Evolutionary conservation across 2,329 filamentous ascomycete genomes (phyloP), one percentile per base, ranked within the genome.

Genomic region (Venturia oleaginea): DNA sequence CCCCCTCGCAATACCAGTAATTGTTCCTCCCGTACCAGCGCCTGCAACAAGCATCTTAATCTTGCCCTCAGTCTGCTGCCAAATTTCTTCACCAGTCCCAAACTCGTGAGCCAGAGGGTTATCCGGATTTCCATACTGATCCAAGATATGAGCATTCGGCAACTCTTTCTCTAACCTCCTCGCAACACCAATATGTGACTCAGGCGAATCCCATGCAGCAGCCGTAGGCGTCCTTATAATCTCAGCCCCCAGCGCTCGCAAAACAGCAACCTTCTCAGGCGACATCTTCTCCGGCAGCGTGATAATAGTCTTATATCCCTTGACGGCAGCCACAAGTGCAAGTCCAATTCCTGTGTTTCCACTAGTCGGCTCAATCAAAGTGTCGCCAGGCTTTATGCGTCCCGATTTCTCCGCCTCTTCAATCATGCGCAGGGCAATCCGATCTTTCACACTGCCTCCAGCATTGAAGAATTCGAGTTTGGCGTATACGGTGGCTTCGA

Each of bases 271-370:
- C 78, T 99, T 99, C 78, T 99, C 94, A 59, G 92, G 90, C 1
- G 92, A 97, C 94, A 99, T 99, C 83, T 99, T 99, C 80, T 99
- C 94, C 62, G 94, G 94, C 57, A 99, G 85, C 13, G 94, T 99
- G 76, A 99, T 99, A 78, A 99, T 97, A 48, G 92, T 95, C 78
- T 93, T 93, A 83, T 97, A 99, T 69, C 92, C 93, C 81, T 97
- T 97, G 72, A 99, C 90, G 19, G 94, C 94, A 65, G 86, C 93
- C 22, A 97, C 93, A 40, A 99, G 86, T 34, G 94, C 94, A 48
- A 99, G 83, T 27, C 94, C 94, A 69, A 99, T 99, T 69, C 94
- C 94, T 81, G 94, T 99, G 76, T 99, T 99, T 64, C 94, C 94
- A 73, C 91, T 96, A 59, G 94, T 99, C 11, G 94, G 94, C 83